Evolutionary conservation across 805 yeast genomes (phyloP).

Genomic region (Pichia rugopelliculosa): DNA sequence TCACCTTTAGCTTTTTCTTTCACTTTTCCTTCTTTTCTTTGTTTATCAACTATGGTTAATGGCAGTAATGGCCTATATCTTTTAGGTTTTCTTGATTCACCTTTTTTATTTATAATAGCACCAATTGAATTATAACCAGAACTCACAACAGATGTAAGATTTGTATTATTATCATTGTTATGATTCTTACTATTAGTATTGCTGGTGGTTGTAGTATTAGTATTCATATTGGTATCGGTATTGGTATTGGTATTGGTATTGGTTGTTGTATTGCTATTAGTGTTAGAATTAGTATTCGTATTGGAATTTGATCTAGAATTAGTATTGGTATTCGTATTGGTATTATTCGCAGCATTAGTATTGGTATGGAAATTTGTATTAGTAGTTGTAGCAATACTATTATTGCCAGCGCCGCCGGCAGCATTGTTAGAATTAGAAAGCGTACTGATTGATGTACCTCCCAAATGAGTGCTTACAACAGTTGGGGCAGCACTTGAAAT

Average conservation of each 20-base stretch:
- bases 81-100: not conserved
- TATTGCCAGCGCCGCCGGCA: not conserved
- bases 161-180: not conserved
- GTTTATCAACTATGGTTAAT: conserved; percentile 1
- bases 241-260: too few species aligned
- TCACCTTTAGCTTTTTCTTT: not conserved
- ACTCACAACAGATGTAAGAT: not conserved
- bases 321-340: too few species aligned
- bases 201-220: too few species aligned
- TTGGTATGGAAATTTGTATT: too few species aligned
- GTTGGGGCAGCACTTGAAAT: not conserved
- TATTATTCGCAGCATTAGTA: too few species aligned
- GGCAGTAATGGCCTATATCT: conserved; percentile 7
- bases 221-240: too few species aligned
- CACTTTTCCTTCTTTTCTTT: conserved; percentile 4
- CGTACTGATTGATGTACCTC: conserved; percentile 4
- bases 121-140: too few species aligned
- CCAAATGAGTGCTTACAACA: not conserved
- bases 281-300: too few species aligned
- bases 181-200: too few species aligned
- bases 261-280: too few species aligned
- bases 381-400: too few species aligned
- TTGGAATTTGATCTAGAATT: too few species aligned
- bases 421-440: not conserved
- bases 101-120: not conserved